These are phyloP conservation scores for Cyclotella cryptica DNA, from an alignment of 108 stramenopile genomes.

Conservation along the genomic window DNA sequence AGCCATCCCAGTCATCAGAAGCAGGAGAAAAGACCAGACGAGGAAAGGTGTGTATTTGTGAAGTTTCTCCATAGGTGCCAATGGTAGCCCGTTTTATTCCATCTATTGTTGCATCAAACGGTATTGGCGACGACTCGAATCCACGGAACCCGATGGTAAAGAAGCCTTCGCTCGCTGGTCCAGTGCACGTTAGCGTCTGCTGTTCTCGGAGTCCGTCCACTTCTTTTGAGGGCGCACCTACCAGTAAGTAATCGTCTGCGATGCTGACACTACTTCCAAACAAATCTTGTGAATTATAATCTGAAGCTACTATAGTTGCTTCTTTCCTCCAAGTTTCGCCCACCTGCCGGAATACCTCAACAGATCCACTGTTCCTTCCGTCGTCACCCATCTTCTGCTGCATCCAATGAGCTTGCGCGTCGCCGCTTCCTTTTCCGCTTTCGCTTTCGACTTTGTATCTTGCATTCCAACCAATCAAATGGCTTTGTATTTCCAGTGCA, in stretches of 20 bases:
- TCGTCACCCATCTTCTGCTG: conserved; percentile 65
- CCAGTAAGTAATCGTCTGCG: conserved; percentile 44
- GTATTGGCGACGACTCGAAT: conserved; percentile 61
- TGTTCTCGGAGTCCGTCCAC: conserved; percentile 63
- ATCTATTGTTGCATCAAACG: conserved; percentile 52
- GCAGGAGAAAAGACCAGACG: conserved; percentile 35
- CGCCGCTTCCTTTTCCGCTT: conserved; percentile 48
- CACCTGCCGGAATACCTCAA: conserved; percentile 53
- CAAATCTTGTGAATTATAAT: conserved; percentile 58
- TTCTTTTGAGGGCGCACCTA: conserved; percentile 74
- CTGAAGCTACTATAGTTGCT: conserved; percentile 55
- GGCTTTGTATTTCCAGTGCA: conserved; percentile 50
- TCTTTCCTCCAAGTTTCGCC: conserved; percentile 55
- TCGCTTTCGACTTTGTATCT: conserved; percentile 37
- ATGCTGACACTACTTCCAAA: conserved; percentile 66
- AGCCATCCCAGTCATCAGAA: conserved; percentile 49
- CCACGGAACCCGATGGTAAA: conserved; percentile 72
- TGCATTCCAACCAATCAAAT: conserved; percentile 61
- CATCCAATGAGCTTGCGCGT: conserved; percentile 65
- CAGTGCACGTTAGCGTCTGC: conserved; percentile 59
- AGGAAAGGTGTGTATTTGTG: conserved; percentile 62
- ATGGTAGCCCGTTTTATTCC: conserved; percentile 56
- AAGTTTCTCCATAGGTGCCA: conserved; percentile 59
- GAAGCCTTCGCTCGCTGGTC: conserved; percentile 49
- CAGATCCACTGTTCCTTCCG: conserved; percentile 60